Evolutionary conservation across 768 basidiomycete species (phyloP).

Genomic region (Wakefieldia striispora): DNA sequence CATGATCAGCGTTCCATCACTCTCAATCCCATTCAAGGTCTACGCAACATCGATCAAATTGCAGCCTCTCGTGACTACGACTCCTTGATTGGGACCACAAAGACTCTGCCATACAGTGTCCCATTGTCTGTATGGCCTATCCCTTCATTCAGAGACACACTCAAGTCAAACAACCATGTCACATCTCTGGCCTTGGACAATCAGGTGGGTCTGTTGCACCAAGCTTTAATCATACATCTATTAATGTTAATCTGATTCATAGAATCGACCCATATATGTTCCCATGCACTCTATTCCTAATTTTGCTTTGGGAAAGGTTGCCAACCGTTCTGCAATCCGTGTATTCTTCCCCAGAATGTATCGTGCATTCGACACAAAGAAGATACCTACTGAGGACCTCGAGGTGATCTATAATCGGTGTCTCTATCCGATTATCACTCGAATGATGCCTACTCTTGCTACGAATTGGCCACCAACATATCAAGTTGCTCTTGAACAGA

Average conservation of each 20-base stretch:
- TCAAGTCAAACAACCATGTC: not conserved
- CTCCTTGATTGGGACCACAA: conserved; percentile 5
- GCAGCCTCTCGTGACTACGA: not conserved
- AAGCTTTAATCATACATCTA: too few relatives aligned
- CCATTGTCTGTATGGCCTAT: not conserved
- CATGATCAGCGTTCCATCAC: not conserved
- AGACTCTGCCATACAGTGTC: not conserved
- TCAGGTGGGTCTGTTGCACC: too few relatives aligned
- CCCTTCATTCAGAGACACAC: not conserved
- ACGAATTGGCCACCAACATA: conserved; percentile 4
- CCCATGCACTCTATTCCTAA: conserved; percentile 4
- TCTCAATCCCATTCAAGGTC: not conserved
- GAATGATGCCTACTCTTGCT: not conserved
- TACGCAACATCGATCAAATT: not conserved
- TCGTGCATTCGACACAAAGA: not conserved
- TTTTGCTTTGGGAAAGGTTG: not conserved
- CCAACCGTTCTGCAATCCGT: accelerated
- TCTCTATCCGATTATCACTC: not conserved
- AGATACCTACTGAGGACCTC: not conserved
- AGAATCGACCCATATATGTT: not conserved
- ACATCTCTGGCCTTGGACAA: not conserved
- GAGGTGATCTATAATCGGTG: not conserved
- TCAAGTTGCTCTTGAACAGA: not conserved
- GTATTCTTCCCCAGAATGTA: conserved; percentile 9
- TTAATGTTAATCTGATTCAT: too few relatives aligned